These are phyloP conservation scores for Hypomyces rosellus DNA, from an alignment of 2,329 filamentous ascomycete genomes.

Conservation along the genomic window DNA sequence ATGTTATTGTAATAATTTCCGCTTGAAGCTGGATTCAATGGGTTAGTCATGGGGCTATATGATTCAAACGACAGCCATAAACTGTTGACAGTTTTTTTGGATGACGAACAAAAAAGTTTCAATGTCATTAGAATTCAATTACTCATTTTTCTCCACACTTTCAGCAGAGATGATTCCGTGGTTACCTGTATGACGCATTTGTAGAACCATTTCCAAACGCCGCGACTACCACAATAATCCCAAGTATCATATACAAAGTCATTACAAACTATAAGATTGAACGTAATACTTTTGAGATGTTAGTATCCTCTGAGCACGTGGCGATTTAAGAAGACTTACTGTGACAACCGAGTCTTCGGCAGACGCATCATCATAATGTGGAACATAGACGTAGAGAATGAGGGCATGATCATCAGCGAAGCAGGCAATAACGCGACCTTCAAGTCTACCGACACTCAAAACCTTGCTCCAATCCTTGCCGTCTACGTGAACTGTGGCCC, in stretches of 20 bases:
- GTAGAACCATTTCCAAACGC: neutral
- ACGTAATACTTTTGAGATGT: slow-evolving; percentile 34
- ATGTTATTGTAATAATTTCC: slow-evolving; percentile 4
- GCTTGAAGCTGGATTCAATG: neutral
- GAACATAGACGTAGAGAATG: slow-evolving; percentile 76
- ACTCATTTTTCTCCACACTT: neutral
- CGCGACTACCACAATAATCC: neutral
- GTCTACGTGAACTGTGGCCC: slow-evolving; percentile 87
- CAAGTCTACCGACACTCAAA: slow-evolving; percentile 83
- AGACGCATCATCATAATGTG: slow-evolving; percentile 58
- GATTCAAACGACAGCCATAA: slow-evolving; percentile 6
- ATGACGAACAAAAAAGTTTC: neutral
- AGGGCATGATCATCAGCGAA: slow-evolving; percentile 75
- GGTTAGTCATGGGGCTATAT: neutral
- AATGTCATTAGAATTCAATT: slow-evolving; percentile 1
- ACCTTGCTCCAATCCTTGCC: slow-evolving; percentile 91
- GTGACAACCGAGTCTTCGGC: slow-evolving; percentile 71
- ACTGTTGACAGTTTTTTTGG: slow-evolving; percentile 8
- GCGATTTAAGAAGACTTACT: slow-evolving; percentile 38
- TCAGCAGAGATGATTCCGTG: neutral
- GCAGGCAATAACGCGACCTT: slow-evolving; percentile 88
- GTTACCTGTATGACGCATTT: neutral
- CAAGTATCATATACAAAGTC: neutral
- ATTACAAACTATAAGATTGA: slow-evolving; percentile 34
- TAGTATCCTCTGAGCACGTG: slow-evolving; percentile 12